Evolutionary conservation across 1,284 basidiomycete species (phyloP).

Genomic region (Irpex sp.): DNA sequence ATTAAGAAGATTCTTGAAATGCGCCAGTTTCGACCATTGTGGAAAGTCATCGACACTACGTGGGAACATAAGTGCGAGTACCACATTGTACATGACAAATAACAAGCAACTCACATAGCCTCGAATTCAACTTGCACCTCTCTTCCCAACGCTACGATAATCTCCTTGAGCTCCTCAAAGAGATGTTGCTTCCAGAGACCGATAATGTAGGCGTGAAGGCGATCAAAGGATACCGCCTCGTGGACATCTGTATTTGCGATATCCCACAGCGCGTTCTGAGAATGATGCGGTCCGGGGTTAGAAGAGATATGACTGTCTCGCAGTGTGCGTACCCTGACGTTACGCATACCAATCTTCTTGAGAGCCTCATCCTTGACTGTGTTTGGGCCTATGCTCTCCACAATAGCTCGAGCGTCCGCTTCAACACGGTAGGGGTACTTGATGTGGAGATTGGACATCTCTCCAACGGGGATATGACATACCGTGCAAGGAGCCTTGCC

Average conservation of each 20-base stretch:
- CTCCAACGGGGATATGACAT: conserved; percentile 3
- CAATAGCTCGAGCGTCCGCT: not conserved
- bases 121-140: not conserved
- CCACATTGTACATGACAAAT: not conserved
- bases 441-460: not conserved
- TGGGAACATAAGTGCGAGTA: not conserved
- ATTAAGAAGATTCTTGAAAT: conserved; percentile 5
- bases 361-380: conserved; percentile 1
- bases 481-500: conserved; percentile 7
- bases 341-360: conserved; percentile 5
- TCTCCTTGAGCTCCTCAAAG: not conserved
- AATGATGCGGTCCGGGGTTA: not conserved
- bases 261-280: conserved; percentile 15
- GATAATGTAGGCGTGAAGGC: conserved; percentile 11
- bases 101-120: not conserved
- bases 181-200: conserved; percentile 12
- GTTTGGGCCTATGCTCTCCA: not conserved
- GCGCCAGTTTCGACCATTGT: conserved; percentile 9
- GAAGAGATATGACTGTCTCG: not conserved
- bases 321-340: conserved; percentile 1
- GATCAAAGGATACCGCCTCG: conserved; percentile 10
- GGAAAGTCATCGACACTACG: conserved; percentile 4
- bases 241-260: conserved; percentile 8
- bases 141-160: not conserved
- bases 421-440: not conserved